phyloP scores from a whole-genome alignment of 257 asterid species.

The Handroanthus guayacan region DNA sequence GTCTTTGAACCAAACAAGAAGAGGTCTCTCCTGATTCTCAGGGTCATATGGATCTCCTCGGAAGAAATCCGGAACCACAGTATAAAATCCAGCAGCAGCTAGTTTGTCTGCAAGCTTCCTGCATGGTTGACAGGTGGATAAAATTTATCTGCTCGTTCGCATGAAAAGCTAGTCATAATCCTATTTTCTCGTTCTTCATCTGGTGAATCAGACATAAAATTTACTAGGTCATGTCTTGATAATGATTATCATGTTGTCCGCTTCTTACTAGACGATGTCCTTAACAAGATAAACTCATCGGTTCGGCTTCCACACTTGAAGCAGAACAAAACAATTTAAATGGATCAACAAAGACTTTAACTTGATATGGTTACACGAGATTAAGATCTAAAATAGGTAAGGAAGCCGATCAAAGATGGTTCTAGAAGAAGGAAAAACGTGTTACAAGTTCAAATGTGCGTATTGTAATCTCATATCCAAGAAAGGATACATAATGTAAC shows the following conservation, averaged over 20 bases:
- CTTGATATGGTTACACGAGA: neutral
- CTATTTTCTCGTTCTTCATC: neutral
- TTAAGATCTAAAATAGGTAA: neutral
- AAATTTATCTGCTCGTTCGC: neutral
- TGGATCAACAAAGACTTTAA: neutral
- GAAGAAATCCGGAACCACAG: constrained; percentile 70
- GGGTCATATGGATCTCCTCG: constrained; percentile 56
- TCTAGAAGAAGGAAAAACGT: too few species aligned
- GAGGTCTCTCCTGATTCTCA: constrained; percentile 34
- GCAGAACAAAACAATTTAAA: neutral
- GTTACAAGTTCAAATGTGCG: too few species aligned
- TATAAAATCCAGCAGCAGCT: constrained; percentile 65
- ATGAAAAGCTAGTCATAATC: neutral
- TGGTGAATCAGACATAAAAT: neutral
- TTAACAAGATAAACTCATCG: neutral
- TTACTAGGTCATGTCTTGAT: neutral
- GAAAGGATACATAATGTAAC: neutral
- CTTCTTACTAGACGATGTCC: neutral
- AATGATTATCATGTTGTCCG: neutral
- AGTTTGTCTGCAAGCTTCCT: constrained; percentile 78
- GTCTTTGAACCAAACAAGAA: constrained; percentile 54
- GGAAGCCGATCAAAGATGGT: neutral
- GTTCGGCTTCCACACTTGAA: neutral
- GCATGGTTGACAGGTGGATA: neutral
- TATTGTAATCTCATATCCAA: too few species aligned